A percentile compares a stretch with the other conserved stretches of the same genome.
Conservation (phyloP, 2,329 filamentous ascomycete species). For the Ophiostoma sp. region DNA sequence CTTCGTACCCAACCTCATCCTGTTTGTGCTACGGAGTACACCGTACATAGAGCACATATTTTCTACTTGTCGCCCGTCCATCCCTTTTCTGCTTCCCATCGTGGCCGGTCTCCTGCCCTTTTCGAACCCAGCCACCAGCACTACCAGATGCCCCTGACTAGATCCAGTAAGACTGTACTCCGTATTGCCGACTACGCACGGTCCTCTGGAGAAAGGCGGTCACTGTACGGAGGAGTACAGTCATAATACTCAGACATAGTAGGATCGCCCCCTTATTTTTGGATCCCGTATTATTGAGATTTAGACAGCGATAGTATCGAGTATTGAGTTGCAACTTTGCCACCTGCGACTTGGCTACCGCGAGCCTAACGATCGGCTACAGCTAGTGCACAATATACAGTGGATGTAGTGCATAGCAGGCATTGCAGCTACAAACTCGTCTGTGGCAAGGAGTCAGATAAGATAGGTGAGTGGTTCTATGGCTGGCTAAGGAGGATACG, state of each 20-base stretch:
- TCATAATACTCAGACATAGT: not conserved
- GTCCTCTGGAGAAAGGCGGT: constrained; percentile 3
- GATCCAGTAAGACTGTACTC: constrained; percentile 11
- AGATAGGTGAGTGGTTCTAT: not conserved
- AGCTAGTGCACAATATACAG: not conserved
- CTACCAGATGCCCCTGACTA: constrained; percentile 15
- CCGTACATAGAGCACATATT: not conserved
- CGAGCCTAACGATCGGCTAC: constrained; percentile 12
- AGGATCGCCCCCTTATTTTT: constrained; percentile 14
- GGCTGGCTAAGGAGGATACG: not conserved
- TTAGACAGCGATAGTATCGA: not conserved
- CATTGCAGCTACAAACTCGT: no score
- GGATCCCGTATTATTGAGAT: constrained; percentile 4
- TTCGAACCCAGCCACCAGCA: not conserved
- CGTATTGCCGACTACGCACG: constrained; percentile 22
- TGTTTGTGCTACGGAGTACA: not conserved
- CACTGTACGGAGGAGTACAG: not conserved
- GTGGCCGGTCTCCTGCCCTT: constrained; percentile 13
- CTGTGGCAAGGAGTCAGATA: not conserved
- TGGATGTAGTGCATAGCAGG: not conserved
- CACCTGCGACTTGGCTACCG: constrained; percentile 7
- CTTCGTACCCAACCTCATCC: not conserved
- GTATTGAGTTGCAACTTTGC: not conserved
- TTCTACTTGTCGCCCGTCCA: not conserved
- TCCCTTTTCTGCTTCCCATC: not conserved